Conservation (phyloP, 2,329 filamentous ascomycete species). For the Microcyclosporella mali region DNA sequence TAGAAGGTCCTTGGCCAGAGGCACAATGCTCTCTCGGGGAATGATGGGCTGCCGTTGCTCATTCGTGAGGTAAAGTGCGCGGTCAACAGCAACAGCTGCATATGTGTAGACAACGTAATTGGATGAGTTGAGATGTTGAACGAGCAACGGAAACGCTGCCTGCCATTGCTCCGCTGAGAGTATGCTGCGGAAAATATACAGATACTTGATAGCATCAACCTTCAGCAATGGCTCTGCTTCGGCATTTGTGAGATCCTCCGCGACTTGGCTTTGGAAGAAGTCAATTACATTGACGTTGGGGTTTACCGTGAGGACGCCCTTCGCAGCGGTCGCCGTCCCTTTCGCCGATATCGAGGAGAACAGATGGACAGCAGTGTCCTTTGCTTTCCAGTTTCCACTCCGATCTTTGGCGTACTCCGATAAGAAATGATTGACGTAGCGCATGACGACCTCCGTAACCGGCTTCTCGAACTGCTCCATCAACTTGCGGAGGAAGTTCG, state of each 20-base stretch:
- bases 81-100: constrained; percentile 91
- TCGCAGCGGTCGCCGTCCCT: constrained; percentile 75
- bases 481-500: constrained; percentile 84
- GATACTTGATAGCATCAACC: constrained; percentile 95
- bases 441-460: constrained; percentile 80
- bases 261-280: constrained; percentile 91
- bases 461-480: constrained; percentile 80
- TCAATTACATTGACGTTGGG: constrained; percentile 69
- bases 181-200: constrained; percentile 95
- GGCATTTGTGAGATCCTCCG: constrained; percentile 72
- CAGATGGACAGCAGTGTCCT: constrained; percentile 96
- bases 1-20: constrained; percentile 77
- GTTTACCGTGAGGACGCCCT: constrained; percentile 89
- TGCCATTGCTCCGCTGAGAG: constrained; percentile 89
- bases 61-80: constrained; percentile 77
- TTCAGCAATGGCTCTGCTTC: constrained; percentile 78
- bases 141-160: constrained; percentile 78
- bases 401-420: constrained; percentile 62
- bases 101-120: constrained; percentile 99
- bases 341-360: constrained; percentile 93
- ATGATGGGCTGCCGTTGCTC: constrained; percentile 73
- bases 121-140: constrained; percentile 80
- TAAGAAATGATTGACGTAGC: constrained; percentile 82
- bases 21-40: constrained; percentile 67
- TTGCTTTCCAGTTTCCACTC: constrained; percentile 80